Conservation (phyloP, 257 asterid genomes). For the Solanum appendiculatum region DNA sequence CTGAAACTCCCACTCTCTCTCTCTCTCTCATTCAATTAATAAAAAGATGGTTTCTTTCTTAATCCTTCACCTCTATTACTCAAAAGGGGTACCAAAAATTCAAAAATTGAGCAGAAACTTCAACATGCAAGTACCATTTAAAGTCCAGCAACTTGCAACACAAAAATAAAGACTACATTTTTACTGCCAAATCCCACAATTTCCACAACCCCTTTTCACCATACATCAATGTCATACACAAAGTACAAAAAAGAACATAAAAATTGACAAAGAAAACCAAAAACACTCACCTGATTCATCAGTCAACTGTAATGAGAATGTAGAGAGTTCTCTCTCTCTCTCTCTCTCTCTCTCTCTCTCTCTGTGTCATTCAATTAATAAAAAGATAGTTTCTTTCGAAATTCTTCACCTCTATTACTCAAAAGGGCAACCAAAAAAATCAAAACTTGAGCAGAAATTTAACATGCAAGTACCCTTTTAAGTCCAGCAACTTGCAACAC, state of each 20-base stretch:
- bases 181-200: neutral
- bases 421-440: neutral
- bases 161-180: neutral
- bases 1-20: neutral
- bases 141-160: neutral
- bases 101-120: neutral
- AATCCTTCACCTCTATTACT: neutral
- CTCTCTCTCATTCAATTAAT: neutral
- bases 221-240: neutral
- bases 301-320: neutral
- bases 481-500: neutral
- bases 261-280: neutral
- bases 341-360: no score
- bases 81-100: neutral
- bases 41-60: neutral
- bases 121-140: neutral
- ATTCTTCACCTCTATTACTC: neutral
- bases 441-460: neutral
- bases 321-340: neutral
- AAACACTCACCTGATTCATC: slow-evolving; percentile 1
- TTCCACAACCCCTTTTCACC: neutral
- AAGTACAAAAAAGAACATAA: neutral
- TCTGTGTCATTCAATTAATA: neutral
- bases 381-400: neutral
- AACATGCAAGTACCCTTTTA: neutral